These are phyloP conservation scores for Pontederia crassipes DNA, from an alignment of 176 grass and related monocot species.

Conservation along the genomic window DNA sequence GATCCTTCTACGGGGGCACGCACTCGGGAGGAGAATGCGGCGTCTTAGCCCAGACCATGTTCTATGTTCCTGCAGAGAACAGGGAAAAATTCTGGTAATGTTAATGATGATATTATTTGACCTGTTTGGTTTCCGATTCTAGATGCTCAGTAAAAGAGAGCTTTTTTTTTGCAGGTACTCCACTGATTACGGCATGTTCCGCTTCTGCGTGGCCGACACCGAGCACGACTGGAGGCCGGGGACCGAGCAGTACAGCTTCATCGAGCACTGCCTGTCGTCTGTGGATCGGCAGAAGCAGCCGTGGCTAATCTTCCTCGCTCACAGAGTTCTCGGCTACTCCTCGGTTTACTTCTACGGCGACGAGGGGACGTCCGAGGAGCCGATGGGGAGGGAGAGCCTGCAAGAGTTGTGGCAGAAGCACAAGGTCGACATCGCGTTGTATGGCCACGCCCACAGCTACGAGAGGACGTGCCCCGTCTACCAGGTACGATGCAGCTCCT, in stretches of 20 bases:
- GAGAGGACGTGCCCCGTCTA: slow-evolving; percentile 86
- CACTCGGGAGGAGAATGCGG: slow-evolving; percentile 91
- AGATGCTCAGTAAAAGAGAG: too few species aligned
- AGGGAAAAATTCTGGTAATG: slow-evolving; percentile 67
- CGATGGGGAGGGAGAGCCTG: slow-evolving; percentile 76
- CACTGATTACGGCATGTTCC: slow-evolving; percentile 71
- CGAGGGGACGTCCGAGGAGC: slow-evolving; percentile 67
- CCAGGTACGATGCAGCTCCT: too few species aligned
- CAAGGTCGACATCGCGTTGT: slow-evolving; percentile 67
- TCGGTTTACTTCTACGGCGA: slow-evolving; percentile 57
- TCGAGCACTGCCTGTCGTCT: slow-evolving; percentile 66
- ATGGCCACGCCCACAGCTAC: slow-evolving; percentile 71
- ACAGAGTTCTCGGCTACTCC: slow-evolving; percentile 78
- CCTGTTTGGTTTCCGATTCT: too few species aligned
- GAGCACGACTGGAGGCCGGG: slow-evolving; percentile 67
- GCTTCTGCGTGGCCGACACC: slow-evolving; percentile 75
- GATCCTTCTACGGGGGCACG: slow-evolving; percentile 72
- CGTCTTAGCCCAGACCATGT: slow-evolving; percentile 80
- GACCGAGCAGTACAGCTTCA: slow-evolving; percentile 76
- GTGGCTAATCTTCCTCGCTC: slow-evolving; percentile 92
- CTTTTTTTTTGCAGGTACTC: slow-evolving; percentile 41
- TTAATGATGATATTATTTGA: too few species aligned
- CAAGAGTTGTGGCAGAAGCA: slow-evolving; percentile 86
- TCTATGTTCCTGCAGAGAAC: slow-evolving; percentile 86
- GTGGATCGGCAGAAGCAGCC: slow-evolving; percentile 80